Percentiles rank a stretch among this genome's conserved stretches.
These are phyloP conservation scores for Rubia balearica DNA, from an alignment of 305 asterid genomes.

Conservation along the genomic window DNA sequence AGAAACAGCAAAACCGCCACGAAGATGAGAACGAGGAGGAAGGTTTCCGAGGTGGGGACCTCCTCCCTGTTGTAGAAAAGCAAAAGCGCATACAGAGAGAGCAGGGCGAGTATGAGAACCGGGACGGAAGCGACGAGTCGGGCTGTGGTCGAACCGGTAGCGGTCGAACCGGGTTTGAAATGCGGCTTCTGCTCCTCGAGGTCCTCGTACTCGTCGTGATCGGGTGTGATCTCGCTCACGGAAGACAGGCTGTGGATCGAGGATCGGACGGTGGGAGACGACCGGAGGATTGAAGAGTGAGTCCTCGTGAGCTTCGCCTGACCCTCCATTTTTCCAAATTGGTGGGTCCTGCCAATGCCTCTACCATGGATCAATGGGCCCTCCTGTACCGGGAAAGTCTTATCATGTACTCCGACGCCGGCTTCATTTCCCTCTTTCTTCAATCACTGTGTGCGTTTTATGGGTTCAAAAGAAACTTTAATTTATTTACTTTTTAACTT, in stretches of 20 bases:
- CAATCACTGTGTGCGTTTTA: neutral
- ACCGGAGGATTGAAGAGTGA: conserved; percentile 44
- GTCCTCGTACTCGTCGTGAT: conserved; percentile 24
- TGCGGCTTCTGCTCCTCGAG: conserved; percentile 92
- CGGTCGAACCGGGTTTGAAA: conserved; percentile 35
- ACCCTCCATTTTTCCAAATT: conserved; percentile 50
- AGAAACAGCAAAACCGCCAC: conserved; percentile 56
- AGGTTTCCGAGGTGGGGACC: conserved; percentile 48
- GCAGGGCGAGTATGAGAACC: conserved; percentile 32
- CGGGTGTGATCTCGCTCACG: conserved; percentile 26
- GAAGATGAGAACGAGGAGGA: conserved; percentile 50
- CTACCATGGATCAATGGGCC: conserved; percentile 23
- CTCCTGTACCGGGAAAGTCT: conserved; percentile 51
- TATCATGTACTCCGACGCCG: conserved; percentile 41
- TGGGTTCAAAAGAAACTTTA: neutral
- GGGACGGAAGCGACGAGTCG: conserved; percentile 30
- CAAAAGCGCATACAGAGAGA: conserved; percentile 48
- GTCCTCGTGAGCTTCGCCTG: conserved; percentile 50
- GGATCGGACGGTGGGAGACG: conserved; percentile 42
- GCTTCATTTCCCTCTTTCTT: conserved; percentile 35
- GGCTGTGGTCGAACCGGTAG: conserved; percentile 22
- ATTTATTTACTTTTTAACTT: neutral
- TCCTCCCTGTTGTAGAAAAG: conserved; percentile 42
- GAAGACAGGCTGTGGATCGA: conserved; percentile 39
- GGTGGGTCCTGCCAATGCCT: conserved; percentile 5